Conservation (phyloP, 257 asterid species). For the Capsicum chinense region DNA sequence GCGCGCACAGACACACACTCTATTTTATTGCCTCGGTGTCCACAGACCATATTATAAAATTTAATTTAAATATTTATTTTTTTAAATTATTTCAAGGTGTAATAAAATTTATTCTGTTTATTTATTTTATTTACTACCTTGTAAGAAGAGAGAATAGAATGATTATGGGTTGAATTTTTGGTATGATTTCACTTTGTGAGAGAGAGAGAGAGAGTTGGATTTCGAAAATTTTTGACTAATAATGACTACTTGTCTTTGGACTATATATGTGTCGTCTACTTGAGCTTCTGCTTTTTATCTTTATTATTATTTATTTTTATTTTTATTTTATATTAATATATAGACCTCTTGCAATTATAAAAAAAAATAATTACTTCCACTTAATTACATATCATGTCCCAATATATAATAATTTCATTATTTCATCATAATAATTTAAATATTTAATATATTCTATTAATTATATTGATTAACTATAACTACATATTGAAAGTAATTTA, state of each 20-base stretch:
- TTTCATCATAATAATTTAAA: too few relatives aligned
- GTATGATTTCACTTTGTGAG: background rate
- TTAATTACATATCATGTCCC: too few relatives aligned
- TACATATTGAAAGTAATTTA: too few relatives aligned
- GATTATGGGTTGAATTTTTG: slow-evolving; percentile 16
- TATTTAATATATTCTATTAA: too few relatives aligned
- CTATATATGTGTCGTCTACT: background rate
- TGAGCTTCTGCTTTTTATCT: background rate
- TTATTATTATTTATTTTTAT: too few relatives aligned
- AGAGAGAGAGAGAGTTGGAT: background rate
- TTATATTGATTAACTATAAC: too few relatives aligned
- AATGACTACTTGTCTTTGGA: slow-evolving; percentile 25
- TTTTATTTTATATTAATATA: too few relatives aligned
- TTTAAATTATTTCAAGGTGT: background rate
- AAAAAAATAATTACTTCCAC: too few relatives aligned
- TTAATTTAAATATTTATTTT: too few relatives aligned
- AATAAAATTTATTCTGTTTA: background rate
- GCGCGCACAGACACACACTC: background rate
- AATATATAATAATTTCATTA: too few relatives aligned
- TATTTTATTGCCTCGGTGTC: slow-evolving; percentile 18
- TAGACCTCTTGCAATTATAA: too few relatives aligned
- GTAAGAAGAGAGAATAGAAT: slow-evolving; percentile 27
- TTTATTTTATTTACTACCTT: background rate
- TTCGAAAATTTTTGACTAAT: slow-evolving; percentile 21
- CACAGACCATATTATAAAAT: background rate